A percentile compares a stretch with the other conserved stretches of the same genome.
These are phyloP conservation scores for Phragmites australis DNA, from an alignment of 176 grass and related monocot species.

Conservation along the genomic window DNA sequence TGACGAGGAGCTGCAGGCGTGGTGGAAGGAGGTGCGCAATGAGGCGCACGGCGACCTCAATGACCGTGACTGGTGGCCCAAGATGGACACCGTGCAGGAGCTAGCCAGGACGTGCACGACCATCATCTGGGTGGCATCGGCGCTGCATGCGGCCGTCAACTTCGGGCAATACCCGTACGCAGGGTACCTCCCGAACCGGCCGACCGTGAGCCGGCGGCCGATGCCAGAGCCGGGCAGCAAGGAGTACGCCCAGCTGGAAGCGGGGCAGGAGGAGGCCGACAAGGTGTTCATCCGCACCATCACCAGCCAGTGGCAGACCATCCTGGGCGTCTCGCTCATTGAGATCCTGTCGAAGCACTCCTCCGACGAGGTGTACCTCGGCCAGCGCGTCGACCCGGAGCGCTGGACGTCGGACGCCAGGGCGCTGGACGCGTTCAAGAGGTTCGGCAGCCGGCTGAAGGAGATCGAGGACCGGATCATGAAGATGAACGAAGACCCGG, in stretches of 20 bases:
- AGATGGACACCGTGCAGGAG: conserved; percentile 60
- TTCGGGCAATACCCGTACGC: conserved; percentile 83
- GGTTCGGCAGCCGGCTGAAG: conserved; percentile 44
- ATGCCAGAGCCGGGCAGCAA: conserved; percentile 53
- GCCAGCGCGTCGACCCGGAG: conserved; percentile 68
- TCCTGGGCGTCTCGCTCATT: conserved; percentile 71
- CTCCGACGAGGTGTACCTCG: conserved; percentile 80
- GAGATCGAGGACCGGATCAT: conserved; percentile 58
- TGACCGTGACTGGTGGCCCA: conserved; percentile 69
- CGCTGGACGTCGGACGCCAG: conserved; percentile 62
- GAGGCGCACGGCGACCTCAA: conserved; percentile 75
- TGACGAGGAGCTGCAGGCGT: conserved; percentile 67
- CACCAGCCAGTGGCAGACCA: conserved; percentile 69
- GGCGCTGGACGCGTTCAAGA: conserved; percentile 56
- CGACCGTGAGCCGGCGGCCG: conserved; percentile 55
- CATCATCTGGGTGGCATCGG: conserved; percentile 79
- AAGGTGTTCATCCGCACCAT: conserved; percentile 65
- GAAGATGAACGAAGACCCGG: conserved; percentile 37
- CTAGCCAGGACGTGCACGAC: conserved; percentile 66
- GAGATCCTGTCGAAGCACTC: conserved; percentile 75
- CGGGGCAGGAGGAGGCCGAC: conserved; percentile 49
- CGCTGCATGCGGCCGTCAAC: conserved; percentile 79
- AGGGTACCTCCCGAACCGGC: conserved; percentile 73
- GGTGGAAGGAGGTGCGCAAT: conserved; percentile 90
- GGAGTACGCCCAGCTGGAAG: conserved; percentile 37